Percentiles rank a stretch among this genome's conserved stretches.
Evolutionary conservation across 352 stramenopile genomes (phyloP).

Genomic region (Detonula confervacea): DNA sequence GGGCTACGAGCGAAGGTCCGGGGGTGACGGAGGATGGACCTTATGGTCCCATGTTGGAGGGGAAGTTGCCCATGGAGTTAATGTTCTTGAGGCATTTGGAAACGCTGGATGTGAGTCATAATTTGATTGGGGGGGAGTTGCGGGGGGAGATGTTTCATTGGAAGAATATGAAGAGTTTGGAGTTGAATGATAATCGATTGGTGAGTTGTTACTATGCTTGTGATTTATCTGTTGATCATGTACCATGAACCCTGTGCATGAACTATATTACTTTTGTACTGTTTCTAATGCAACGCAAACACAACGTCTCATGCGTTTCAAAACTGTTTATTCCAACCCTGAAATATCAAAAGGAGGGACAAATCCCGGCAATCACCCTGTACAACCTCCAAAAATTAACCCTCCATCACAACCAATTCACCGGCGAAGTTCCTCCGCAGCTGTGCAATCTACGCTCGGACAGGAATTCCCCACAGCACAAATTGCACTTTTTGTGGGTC

Average conservation of each 20-base stretch:
- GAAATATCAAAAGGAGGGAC: constrained; percentile 12
- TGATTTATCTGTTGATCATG: not conserved
- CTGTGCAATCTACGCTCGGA: constrained; percentile 24
- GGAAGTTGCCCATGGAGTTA: constrained; percentile 13
- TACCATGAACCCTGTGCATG: not conserved
- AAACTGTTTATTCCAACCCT: too few species aligned
- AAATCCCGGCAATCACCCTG: constrained; percentile 15
- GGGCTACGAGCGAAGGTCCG: too few species aligned
- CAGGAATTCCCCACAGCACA: not conserved
- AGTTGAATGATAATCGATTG: constrained; percentile 34
- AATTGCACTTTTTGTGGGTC: constrained; percentile 41
- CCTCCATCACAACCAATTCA: constrained; percentile 44
- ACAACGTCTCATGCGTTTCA: too few species aligned
- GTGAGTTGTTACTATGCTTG: constrained; percentile 18
- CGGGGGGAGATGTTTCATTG: constrained; percentile 5
- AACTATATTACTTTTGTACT: not conserved
- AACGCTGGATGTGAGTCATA: constrained; percentile 21
- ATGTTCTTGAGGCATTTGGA: constrained; percentile 25
- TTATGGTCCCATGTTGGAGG: constrained; percentile 2
- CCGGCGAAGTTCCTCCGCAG: constrained; percentile 14
- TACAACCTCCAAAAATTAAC: constrained; percentile 30
- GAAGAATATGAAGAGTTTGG: constrained; percentile 21
- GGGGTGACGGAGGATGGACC: too few species aligned
- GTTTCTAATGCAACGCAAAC: not conserved
- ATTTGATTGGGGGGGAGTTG: constrained; percentile 18